A percentile compares a stretch with the other conserved stretches of the same genome.
phyloP scores from a whole-genome alignment of 2,329 filamentous ascomycete genomes.

The Pestalotiopsis sp. region DNA sequence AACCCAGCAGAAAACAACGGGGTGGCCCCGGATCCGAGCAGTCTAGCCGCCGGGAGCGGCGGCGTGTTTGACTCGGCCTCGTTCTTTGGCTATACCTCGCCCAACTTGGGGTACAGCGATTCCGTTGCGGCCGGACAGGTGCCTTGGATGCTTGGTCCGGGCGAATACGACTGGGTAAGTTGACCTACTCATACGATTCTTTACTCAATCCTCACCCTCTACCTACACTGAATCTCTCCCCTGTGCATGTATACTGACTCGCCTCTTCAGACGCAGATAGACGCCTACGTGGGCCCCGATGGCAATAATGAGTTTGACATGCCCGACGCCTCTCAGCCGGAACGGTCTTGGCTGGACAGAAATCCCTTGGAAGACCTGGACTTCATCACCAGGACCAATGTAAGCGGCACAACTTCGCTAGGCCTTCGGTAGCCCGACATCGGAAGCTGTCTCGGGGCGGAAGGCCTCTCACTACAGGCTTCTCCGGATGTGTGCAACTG shows the following conservation, averaged over 20 bases:
- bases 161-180: constrained; percentile 15
- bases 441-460: background rate
- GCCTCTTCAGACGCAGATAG: background rate
- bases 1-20: constrained; percentile 3
- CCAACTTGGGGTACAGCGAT: background rate
- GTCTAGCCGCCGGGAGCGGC: background rate
- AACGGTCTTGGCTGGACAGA: constrained; percentile 8
- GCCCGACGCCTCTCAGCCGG: background rate
- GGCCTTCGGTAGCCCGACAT: background rate
- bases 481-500: background rate
- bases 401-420: background rate
- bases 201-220: background rate
- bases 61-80: background rate
- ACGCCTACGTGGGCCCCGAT: background rate
- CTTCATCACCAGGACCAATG: constrained; percentile 2
- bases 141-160: constrained; percentile 6
- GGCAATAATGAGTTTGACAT: background rate
- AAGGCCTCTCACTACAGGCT: background rate
- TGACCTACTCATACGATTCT: background rate
- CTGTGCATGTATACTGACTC: background rate
- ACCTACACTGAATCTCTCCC: background rate
- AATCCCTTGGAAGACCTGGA: constrained; percentile 12
- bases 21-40: background rate
- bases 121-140: background rate
- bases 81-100: background rate